phyloP scores from a whole-genome alignment of 345 rosid species.

The Turritis glabra region DNA sequence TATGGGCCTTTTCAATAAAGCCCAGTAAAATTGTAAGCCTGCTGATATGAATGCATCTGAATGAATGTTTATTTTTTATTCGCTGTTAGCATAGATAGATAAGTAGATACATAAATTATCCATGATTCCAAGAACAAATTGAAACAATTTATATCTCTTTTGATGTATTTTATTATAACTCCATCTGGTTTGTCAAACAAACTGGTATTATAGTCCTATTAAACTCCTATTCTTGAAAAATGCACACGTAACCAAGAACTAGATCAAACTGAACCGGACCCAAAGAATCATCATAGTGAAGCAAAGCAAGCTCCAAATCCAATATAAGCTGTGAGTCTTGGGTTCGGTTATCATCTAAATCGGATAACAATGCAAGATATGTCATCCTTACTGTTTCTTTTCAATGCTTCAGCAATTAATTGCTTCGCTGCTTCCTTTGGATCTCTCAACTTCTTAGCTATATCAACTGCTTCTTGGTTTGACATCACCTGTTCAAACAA shows the following conservation, averaged over 20 bases:
- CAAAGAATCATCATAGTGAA: not conserved
- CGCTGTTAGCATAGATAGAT: too few relatives aligned
- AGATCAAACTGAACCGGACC: not conserved
- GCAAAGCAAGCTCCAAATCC: not conserved
- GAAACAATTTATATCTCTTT: not conserved
- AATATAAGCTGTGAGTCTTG: not conserved
- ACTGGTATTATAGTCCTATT: not conserved
- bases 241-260: not conserved
- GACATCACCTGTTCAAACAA: conserved; percentile 49
- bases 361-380: conserved; percentile 71
- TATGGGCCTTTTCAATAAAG: not conserved
- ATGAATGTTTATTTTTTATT: not conserved
- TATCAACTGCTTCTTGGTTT: conserved; percentile 61
- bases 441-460: conserved; percentile 53
- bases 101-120: too few relatives aligned
- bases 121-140: not conserved
- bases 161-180: not conserved
- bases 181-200: conserved; percentile 1
- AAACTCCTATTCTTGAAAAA: not conserved
- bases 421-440: conserved; percentile 57
- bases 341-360: conserved; percentile 38
- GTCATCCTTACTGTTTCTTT: conserved; percentile 61
- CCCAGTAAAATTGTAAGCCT: not conserved
- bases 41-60: not conserved
- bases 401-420: conserved; percentile 49